A percentile compares a stretch with the other conserved stretches of the same genome.
phyloP scores from a whole-genome alignment of 495 filamentous ascomycete genomes.

The Neurospora sublineolata region DNA sequence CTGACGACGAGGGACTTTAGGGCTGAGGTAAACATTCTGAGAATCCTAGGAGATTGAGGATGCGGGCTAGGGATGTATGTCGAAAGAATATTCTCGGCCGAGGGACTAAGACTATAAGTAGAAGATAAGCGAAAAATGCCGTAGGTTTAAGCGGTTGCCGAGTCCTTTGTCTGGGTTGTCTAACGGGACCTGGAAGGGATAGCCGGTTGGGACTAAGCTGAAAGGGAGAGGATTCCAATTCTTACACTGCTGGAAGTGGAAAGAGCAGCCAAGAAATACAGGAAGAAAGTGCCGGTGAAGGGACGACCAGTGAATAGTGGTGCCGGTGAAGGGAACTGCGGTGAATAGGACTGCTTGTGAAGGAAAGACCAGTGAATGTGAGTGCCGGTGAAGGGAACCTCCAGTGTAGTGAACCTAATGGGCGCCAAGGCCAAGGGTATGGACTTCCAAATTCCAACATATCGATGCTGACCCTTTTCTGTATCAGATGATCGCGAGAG shows the following conservation, averaged over 20 bases:
- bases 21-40: neutral
- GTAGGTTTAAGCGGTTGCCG: neutral
- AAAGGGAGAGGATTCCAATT: neutral
- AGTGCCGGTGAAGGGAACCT: neutral
- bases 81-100: neutral
- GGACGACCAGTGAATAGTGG: neutral
- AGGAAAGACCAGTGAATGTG: neutral
- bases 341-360: neutral
- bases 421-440: neutral
- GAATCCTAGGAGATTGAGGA: neutral
- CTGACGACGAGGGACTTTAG: neutral
- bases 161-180: neutral
- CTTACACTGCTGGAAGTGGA: neutral
- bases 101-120: neutral
- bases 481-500: neutral
- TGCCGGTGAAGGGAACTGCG: neutral
- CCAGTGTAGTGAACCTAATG: neutral
- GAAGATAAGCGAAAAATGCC: neutral
- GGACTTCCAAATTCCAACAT: neutral
- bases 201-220: neutral
- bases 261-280: neutral
- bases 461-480: neutral
- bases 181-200: neutral
- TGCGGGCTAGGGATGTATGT: neutral
- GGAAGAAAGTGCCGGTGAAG: neutral